These are phyloP conservation scores for Chlorophyllum brunneum DNA, from an alignment of 768 basidiomycete genomes.

Conservation along the genomic window DNA sequence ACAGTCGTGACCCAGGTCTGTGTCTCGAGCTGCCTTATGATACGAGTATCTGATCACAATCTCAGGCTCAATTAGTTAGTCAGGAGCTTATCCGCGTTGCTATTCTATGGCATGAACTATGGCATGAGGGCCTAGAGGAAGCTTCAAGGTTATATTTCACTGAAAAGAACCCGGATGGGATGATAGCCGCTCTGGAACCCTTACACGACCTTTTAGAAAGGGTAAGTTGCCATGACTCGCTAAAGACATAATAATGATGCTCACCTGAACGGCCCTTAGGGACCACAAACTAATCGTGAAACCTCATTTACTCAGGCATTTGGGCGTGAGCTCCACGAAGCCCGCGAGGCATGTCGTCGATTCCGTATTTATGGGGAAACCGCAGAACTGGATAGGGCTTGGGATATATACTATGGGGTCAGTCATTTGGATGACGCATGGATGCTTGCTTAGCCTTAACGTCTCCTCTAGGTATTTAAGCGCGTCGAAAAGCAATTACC, in stretches of 20 bases:
- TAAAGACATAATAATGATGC: no score
- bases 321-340: slow-evolving; percentile 87
- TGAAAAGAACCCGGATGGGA: slow-evolving; percentile 94
- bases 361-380: slow-evolving; percentile 85
- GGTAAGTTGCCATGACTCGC: slow-evolving; percentile 46
- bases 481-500: slow-evolving; percentile 94
- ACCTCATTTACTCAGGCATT: slow-evolving; percentile 94
- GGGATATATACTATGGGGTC: slow-evolving; percentile 98
- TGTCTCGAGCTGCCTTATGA: background rate
- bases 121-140: slow-evolving; percentile 98
- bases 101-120: slow-evolving; percentile 97
- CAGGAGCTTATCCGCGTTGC: slow-evolving; percentile 95
- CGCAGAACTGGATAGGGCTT: slow-evolving; percentile 91
- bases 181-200: slow-evolving; percentile 92
- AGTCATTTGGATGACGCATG: slow-evolving; percentile 20
- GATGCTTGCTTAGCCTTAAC: background rate
- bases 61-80: slow-evolving; percentile 55
- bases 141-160: slow-evolving; percentile 96
- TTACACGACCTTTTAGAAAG: slow-evolving; percentile 90
- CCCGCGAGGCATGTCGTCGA: slow-evolving; percentile 84
- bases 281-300: slow-evolving; percentile 91
- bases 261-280: slow-evolving; percentile 40
- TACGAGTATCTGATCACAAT: background rate
- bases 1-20: slow-evolving; percentile 80
- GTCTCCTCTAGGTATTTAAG: slow-evolving; percentile 76